Base-by-base conservation (phyloP, 176 grass and related monocot species). In the Oryza brachyantha region DNA sequence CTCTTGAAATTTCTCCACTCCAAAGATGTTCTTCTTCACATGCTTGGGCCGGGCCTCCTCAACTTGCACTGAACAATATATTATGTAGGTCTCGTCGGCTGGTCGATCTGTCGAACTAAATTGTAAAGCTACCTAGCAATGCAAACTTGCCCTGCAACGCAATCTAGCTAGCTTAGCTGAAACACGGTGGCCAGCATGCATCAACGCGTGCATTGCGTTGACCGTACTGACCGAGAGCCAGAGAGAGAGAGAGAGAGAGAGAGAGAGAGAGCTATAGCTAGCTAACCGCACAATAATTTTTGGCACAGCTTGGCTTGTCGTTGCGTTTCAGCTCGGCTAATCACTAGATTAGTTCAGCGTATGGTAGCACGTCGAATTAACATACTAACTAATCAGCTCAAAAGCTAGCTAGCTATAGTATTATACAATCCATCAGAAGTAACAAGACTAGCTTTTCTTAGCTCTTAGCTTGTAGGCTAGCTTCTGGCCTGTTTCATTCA, bases 91-190 rank as follows among this genome's bases (percentile, higher is more conserved):
- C n/a, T 55, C 50, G 50, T 55, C 50, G 50, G 50, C 21, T 55
- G 50, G 21, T 3, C 7, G 50, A 22, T 55, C 19, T 55, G 50
- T 55, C 50, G 21, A 55, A 4, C 50, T 21, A 55, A 37, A n/a
- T 5, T 73, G 41, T 4, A 5, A 43, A 43, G 13, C 10, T 9
- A 37, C 0, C 11, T 0, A 6, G 4, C 0, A 4, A 39, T 2
- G 24, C 3, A 4, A 52, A 10, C 29, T 54, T 66, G 43, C 37
- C 29, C 5, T 21, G 21, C 66, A 21, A 79, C 32, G 59, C 29
- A 50, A 74, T 74, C 80, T 73, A 83, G 80, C 80, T 9, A 50
- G 66, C 66, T 70, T 73, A 83, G 80, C 80, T 9, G 70, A 50
- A 10, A 42, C 70, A 83, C 80, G 68, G 79, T 82, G 79, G 28